Evolutionary conservation across 2,329 filamentous ascomycete genomes (phyloP).

Genomic region (Ceratocystis variospora): DNA sequence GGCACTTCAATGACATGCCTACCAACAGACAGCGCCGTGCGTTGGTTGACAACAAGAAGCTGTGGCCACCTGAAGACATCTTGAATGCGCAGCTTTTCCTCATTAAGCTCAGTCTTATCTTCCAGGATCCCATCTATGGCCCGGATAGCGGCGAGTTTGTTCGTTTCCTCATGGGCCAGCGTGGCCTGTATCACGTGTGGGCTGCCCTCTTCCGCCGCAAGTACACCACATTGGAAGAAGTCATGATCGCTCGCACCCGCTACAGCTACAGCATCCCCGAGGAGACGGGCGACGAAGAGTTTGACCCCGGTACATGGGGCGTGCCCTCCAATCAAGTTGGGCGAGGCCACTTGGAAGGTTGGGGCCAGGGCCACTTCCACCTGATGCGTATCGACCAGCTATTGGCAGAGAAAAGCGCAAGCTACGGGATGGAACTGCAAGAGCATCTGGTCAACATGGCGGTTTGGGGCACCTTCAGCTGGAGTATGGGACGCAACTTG

Average conservation of each 20-base stretch:
- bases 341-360: conserved; percentile 39
- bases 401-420: conserved; percentile 41
- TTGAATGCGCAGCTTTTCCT: conserved; percentile 50
- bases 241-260: conserved; percentile 42
- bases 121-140: conserved; percentile 48
- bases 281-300: too few species aligned
- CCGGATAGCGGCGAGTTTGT: conserved; percentile 37
- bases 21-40: conserved; percentile 41
- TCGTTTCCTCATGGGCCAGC: conserved; percentile 47
- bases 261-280: conserved; percentile 35
- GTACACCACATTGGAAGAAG: conserved; percentile 36
- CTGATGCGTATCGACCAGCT: conserved; percentile 41
- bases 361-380: conserved; percentile 32
- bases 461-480: conserved; percentile 48
- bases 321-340: conserved; percentile 42
- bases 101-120: conserved; percentile 57
- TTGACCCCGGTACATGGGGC: conserved; percentile 31
- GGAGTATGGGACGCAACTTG: conserved; percentile 36
- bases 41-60: conserved; percentile 36
- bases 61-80: conserved; percentile 49
- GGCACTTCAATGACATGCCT: conserved; percentile 57
- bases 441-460: conserved; percentile 43
- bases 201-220: conserved; percentile 43
- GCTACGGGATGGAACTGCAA: conserved; percentile 41
- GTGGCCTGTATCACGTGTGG: conserved; percentile 42